phyloP scores from a whole-genome alignment of 2,329 filamentous ascomycete species.

The Penicillium sp. region DNA sequence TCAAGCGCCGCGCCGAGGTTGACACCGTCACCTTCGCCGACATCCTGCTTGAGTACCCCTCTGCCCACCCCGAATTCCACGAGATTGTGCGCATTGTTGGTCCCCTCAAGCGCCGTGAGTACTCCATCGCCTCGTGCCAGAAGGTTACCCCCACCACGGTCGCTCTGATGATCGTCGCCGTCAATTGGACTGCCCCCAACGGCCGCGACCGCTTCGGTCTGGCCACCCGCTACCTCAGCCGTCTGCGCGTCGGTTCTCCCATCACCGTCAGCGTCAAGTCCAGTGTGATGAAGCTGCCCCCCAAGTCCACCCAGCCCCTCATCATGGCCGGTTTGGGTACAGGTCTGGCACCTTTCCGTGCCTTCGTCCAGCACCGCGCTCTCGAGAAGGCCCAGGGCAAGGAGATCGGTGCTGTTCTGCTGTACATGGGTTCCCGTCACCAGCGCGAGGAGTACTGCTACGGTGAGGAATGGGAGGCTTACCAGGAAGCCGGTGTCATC shows the following conservation, averaged over 20 bases:
- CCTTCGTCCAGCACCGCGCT: conserved; percentile 96
- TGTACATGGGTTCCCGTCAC: conserved; percentile 96
- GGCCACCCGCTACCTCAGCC: conserved; percentile 84
- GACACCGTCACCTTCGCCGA: conserved; percentile 92
- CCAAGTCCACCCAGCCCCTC: conserved; percentile 81
- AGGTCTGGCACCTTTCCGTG: conserved; percentile 96
- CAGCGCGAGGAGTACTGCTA: conserved; percentile 99
- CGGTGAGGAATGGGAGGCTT: conserved; percentile 98
- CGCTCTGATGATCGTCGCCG: conserved; percentile 93
- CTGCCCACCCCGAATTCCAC: conserved; percentile 83
- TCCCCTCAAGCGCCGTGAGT: conserved; percentile 94
- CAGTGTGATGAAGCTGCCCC: conserved; percentile 97
- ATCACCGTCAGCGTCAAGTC: conserved; percentile 96
- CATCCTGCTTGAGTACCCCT: conserved; percentile 83
- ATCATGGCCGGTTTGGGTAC: conserved; percentile 99
- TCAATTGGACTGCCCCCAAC: conserved; percentile 87
- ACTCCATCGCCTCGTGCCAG: conserved; percentile 98
- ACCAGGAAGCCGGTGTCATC: conserved; percentile 91
- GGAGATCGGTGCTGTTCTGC: conserved; percentile 85
- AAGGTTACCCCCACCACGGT: conserved; percentile 89
- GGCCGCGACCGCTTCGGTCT: conserved; percentile 91
- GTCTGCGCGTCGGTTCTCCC: conserved; percentile 70
- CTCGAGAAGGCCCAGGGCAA: conserved; percentile 98
- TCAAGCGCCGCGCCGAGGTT: conserved; percentile 88
- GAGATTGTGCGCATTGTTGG: conserved; percentile 84